Evolutionary conservation across 2,329 filamentous ascomycete species (phyloP).

Genomic region (Colletotrichum horii): DNA sequence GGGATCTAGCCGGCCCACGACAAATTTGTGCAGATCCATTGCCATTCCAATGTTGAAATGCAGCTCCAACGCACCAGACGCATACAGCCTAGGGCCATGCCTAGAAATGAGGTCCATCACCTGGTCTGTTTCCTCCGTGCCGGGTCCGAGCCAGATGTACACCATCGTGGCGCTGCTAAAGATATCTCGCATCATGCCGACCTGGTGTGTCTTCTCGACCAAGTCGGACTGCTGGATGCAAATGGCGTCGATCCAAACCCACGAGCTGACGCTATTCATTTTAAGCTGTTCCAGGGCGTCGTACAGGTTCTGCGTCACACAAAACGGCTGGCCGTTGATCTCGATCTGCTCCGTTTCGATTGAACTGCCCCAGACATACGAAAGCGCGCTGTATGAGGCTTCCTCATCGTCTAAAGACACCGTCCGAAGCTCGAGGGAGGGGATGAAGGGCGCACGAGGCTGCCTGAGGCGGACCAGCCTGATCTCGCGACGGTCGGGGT

Average conservation of each 20-base stretch:
- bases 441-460: background rate
- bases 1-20: background rate
- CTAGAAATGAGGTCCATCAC: background rate
- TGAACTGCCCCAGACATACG: constrained; percentile 25
- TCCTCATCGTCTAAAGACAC: background rate
- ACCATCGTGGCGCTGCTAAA: constrained; percentile 21
- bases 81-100: accelerated
- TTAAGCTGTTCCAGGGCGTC: constrained; percentile 13
- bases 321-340: background rate
- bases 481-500: constrained; percentile 6
- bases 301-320: background rate
- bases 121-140: background rate
- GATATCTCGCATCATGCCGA: constrained; percentile 24
- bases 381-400: constrained; percentile 22
- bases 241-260: constrained; percentile 27
- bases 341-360: background rate
- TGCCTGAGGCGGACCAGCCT: constrained; percentile 18
- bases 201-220: constrained; percentile 24
- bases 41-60: constrained; percentile 8
- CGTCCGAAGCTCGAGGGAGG: constrained; percentile 13
- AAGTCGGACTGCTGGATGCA: constrained; percentile 25
- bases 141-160: constrained; percentile 24
- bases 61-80: background rate
- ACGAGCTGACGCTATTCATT: background rate
- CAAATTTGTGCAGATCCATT: background rate